phyloP scores from a whole-genome alignment of 1,284 basidiomycete genomes.

The Mycena citricolor region DNA sequence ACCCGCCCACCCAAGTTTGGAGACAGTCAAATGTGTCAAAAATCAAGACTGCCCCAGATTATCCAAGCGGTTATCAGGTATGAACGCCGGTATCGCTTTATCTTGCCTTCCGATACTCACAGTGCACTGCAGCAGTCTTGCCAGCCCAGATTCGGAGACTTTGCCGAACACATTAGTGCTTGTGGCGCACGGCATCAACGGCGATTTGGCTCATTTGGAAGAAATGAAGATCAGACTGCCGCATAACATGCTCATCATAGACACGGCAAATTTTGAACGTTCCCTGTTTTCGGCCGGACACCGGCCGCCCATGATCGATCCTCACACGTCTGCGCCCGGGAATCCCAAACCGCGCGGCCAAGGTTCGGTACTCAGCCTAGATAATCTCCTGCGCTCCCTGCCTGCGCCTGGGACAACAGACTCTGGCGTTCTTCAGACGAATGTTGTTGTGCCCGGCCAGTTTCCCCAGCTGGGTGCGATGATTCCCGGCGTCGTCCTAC shows the following conservation, averaged over 20 bases:
- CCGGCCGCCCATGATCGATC: conserved; percentile 60
- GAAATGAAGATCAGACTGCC: conserved; percentile 80
- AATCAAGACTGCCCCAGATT: conserved; percentile 66
- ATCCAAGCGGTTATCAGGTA: conserved; percentile 77
- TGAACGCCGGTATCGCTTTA: conserved; percentile 20
- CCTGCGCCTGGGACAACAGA: conserved; percentile 27
- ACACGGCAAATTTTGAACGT: conserved; percentile 63
- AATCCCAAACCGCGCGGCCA: conserved; percentile 36
- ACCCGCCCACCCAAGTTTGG: conserved; percentile 57
- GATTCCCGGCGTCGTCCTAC: conserved; percentile 43
- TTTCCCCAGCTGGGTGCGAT: conserved; percentile 26
- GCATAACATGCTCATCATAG: conserved; percentile 70
- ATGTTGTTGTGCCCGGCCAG: conserved; percentile 16
- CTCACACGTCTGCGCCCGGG: conserved; percentile 45
- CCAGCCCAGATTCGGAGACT: conserved; percentile 77
- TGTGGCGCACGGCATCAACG: conserved; percentile 64
- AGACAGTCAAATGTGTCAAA: conserved; percentile 70
- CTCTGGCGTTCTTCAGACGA: conserved; percentile 9
- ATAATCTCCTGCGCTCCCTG: conserved; percentile 54
- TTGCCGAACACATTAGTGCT: conserved; percentile 72
- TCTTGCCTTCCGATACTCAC: background rate
- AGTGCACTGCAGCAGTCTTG: conserved; percentile 54
- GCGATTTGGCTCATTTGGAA: conserved; percentile 59
- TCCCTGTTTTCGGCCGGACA: conserved; percentile 54
- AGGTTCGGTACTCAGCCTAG: conserved; percentile 53